These are phyloP conservation scores for Peronospora destructor DNA, from an alignment of 352 stramenopile genomes.

Conservation along the genomic window DNA sequence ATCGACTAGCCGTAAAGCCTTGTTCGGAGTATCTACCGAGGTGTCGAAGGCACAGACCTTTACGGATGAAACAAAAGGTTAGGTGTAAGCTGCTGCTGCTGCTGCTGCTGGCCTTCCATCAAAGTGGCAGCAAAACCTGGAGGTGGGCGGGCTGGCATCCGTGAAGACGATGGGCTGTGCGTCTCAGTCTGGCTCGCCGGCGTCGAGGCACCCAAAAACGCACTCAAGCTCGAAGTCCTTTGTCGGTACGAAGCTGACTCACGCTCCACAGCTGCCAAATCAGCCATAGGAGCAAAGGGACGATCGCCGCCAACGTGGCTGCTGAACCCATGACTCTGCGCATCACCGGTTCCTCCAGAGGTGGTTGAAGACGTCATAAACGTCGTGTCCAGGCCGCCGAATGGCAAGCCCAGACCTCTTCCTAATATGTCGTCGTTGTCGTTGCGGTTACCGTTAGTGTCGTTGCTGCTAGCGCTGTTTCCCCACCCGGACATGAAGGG, in stretches of 20 bases:
- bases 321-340: constrained; percentile 4
- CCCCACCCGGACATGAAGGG: constrained; percentile 48
- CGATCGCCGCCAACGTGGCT: constrained; percentile 9
- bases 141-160: constrained; percentile 32
- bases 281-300: constrained; percentile 47
- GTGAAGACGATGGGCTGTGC: constrained; percentile 22
- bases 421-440: constrained; percentile 13
- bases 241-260: constrained; percentile 65
- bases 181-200: constrained; percentile 20
- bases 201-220: constrained; percentile 40
- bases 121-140: constrained; percentile 32
- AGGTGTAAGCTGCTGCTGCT: constrained; percentile 33
- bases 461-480: constrained; percentile 22
- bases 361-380: constrained; percentile 17
- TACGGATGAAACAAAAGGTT: constrained; percentile 68
- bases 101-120: constrained; percentile 14
- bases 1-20: constrained; percentile 2
- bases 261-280: constrained; percentile 65
- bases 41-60: neutral
- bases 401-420: constrained; percentile 16
- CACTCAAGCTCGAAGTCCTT: constrained; percentile 64
- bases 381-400: constrained; percentile 7
- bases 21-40: constrained; percentile 7
- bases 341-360: neutral
- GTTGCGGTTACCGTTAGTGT: constrained; percentile 8